These are phyloP conservation scores for Hymenoscyphus occultus DNA, from an alignment of 2,329 filamentous ascomycete species.

Conservation along the genomic window DNA sequence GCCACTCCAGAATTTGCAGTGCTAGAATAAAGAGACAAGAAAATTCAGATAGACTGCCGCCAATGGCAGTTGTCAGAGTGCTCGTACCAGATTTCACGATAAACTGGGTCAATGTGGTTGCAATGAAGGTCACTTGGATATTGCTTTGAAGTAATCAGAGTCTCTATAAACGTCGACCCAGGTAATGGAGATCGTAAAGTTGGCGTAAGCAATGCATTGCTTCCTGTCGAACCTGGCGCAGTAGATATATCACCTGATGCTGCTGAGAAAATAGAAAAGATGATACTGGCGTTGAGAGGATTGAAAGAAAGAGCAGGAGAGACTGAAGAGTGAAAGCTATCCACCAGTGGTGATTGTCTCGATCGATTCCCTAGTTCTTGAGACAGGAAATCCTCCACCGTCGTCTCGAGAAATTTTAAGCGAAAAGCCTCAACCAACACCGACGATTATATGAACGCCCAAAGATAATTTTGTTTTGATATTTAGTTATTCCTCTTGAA, in stretches of 20 bases:
- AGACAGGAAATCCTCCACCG: no score
- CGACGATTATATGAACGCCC: no score
- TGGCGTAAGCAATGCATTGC: background rate
- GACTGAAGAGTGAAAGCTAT: background rate
- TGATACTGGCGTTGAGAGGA: background rate
- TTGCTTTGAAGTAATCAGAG: background rate
- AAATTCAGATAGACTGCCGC: background rate
- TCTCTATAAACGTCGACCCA: background rate
- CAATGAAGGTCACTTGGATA: background rate
- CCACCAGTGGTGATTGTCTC: background rate
- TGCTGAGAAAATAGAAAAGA: background rate
- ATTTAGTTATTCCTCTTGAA: no score
- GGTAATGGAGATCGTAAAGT: background rate
- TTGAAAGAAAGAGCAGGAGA: background rate
- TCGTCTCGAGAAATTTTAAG: no score
- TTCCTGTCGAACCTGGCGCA: background rate
- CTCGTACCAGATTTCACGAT: background rate
- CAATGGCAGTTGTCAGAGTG: background rate
- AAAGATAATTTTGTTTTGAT: no score
- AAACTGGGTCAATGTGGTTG: background rate
- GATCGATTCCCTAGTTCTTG: no score
- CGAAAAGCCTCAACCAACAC: no score
- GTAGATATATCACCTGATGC: background rate
- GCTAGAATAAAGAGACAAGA: background rate
- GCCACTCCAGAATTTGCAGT: background rate